Conservation (phyloP, 2,329 filamentous ascomycete species). For the Microcyclospora pomicola region DNA sequence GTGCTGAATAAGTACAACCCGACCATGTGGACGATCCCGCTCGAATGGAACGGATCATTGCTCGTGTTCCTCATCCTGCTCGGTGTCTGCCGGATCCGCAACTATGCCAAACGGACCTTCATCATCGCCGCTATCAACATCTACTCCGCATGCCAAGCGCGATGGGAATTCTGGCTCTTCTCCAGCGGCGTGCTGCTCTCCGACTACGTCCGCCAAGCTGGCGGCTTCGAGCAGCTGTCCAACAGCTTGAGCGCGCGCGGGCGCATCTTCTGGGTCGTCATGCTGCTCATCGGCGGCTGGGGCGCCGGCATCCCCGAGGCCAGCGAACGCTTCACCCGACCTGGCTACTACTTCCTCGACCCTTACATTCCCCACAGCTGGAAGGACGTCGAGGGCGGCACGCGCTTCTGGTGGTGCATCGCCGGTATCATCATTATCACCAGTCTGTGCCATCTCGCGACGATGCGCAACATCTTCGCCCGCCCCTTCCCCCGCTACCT, state of each 20-base stretch:
- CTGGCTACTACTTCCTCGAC: too few species aligned
- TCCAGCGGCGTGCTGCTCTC: conserved; percentile 7
- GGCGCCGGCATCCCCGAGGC: too few species aligned
- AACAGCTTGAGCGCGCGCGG: conserved; percentile 19
- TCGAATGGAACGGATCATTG: conserved; percentile 51
- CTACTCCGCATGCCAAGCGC: conserved; percentile 4
- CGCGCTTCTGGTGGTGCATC: conserved; percentile 9
- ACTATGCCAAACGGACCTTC: conserved; percentile 29
- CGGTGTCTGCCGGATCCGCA: conserved; percentile 43
- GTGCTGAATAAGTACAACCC: conserved; percentile 49
- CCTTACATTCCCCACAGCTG: too few species aligned
- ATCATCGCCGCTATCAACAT: conserved; percentile 2
- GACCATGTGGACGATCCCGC: conserved; percentile 50
- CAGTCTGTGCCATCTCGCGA: conserved; percentile 5
- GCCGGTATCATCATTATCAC: conserved; percentile 10
- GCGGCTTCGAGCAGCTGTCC: conserved; percentile 7
- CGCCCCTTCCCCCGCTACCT: conserved; percentile 6
- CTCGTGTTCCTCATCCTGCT: conserved; percentile 45
- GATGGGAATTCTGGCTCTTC: conserved; percentile 11
- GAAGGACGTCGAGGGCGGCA: too few species aligned
- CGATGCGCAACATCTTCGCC: conserved; percentile 6
- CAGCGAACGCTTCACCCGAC: too few species aligned
- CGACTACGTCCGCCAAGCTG: conserved; percentile 7
- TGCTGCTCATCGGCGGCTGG: too few species aligned
- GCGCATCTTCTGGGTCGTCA: too few species aligned